phyloP scores from a whole-genome alignment of 108 stramenopile species.

The Pseudonitzschia delicatissima region DNA sequence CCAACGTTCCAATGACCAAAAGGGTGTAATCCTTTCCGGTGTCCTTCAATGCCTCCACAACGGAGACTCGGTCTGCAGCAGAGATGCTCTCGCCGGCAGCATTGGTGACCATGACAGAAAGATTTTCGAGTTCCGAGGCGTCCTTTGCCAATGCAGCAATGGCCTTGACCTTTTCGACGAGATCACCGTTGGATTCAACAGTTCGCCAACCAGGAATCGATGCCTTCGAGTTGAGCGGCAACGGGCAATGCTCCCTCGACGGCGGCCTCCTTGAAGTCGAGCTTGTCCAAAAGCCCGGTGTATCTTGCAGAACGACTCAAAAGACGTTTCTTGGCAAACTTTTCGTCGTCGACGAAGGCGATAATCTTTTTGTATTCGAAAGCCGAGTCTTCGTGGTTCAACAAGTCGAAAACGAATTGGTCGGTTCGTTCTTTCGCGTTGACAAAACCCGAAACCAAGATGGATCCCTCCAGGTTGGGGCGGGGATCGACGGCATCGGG shows the following conservation, averaged over 20 bases:
- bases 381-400: constrained; percentile 77
- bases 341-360: constrained; percentile 69
- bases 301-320: constrained; percentile 81
- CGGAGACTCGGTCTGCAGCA: constrained; percentile 39
- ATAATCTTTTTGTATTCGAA: constrained; percentile 81
- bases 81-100: constrained; percentile 39
- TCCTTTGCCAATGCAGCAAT: constrained; percentile 39
- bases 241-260: constrained; percentile 39
- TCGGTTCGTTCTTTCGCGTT: constrained; percentile 61
- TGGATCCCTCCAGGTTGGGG: constrained; percentile 38
- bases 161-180: constrained; percentile 22
- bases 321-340: constrained; percentile 85
- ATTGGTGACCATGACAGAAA: constrained; percentile 65
- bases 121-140: constrained; percentile 57
- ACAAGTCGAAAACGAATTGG: constrained; percentile 79
- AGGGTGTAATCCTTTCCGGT: constrained; percentile 62
- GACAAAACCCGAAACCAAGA: constrained; percentile 42
- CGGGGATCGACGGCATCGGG: constrained; percentile 47
- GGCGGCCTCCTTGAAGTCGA: constrained; percentile 54
- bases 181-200: constrained; percentile 28
- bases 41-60: constrained; percentile 48
- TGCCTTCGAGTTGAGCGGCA: constrained; percentile 53
- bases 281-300: constrained; percentile 86
- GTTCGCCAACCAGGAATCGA: constrained; percentile 67
- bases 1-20: constrained; percentile 62